A percentile compares a stretch with the other conserved stretches of the same genome.
phyloP scores from a whole-genome alignment of 805 yeast species.

The Lachancea thermotolerans region DNA sequence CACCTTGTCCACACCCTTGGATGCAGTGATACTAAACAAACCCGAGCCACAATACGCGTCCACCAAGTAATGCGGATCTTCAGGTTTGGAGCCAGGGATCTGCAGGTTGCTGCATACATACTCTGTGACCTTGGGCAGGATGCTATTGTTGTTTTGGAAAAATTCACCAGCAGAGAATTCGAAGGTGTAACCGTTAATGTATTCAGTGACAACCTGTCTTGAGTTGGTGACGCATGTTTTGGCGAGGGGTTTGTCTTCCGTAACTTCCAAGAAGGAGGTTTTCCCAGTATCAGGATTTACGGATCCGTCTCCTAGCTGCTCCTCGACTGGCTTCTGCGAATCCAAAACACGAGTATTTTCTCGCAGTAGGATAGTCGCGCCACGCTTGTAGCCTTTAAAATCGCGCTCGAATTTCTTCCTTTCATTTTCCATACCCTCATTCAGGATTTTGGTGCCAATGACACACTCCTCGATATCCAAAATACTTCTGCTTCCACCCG shows the following conservation, averaged over 20 bases:
- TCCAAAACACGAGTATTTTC: constrained; percentile 53
- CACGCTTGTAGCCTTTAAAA: constrained; percentile 50
- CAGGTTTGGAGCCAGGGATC: constrained; percentile 36
- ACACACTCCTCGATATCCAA: constrained; percentile 92
- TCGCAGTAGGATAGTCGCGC: constrained; percentile 81
- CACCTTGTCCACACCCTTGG: constrained; percentile 71
- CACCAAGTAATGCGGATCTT: constrained; percentile 60
- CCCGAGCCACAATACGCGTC: constrained; percentile 98
- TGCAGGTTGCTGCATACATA: constrained; percentile 71
- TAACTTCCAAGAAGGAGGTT: constrained; percentile 32
- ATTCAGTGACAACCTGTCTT: constrained; percentile 74
- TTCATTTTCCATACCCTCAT: constrained; percentile 66
- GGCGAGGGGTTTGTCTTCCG: constrained; percentile 32
- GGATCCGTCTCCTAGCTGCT: constrained; percentile 40
- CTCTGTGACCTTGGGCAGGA: constrained; percentile 72
- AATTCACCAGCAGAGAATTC: constrained; percentile 92
- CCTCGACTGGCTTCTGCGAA: constrained; percentile 22
- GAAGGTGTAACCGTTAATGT: constrained; percentile 66
- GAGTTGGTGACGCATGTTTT: constrained; percentile 75
- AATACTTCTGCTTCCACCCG: constrained; percentile 57
- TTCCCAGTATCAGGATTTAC: constrained; percentile 34
- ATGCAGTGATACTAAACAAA: constrained; percentile 80
- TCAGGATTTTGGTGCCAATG: constrained; percentile 77
- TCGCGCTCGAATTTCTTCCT: constrained; percentile 47
- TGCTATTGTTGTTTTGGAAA: constrained; percentile 92